Conservation (phyloP, 257 asterid species). For the Apocynum venetum region DNA sequence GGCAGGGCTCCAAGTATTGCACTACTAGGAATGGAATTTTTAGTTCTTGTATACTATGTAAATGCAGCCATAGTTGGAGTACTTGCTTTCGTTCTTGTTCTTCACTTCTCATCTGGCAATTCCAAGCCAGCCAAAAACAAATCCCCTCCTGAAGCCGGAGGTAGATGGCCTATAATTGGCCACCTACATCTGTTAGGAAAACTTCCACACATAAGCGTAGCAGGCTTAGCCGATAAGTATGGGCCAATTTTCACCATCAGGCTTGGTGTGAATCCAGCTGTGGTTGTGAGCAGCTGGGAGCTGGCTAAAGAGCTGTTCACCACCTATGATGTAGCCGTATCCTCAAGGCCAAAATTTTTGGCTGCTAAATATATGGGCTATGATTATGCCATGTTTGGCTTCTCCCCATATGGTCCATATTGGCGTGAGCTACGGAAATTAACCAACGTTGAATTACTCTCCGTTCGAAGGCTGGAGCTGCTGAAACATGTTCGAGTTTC, state of each 20-base stretch:
- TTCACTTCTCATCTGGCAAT: not conserved
- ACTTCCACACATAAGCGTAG: conserved; percentile 22
- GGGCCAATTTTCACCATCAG: conserved; percentile 29
- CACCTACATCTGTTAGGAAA: conserved; percentile 35
- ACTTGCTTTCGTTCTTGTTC: conserved; percentile 5
- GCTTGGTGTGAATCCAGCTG: conserved; percentile 14
- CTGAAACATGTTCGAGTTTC: conserved; percentile 21
- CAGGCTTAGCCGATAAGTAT: conserved; percentile 27
- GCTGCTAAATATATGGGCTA: conserved; percentile 20
- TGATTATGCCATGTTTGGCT: conserved; percentile 23
- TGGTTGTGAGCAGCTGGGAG: conserved; percentile 29
- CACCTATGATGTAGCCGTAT: conserved; percentile 15
- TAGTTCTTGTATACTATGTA: not conserved
- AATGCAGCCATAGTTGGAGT: not conserved
- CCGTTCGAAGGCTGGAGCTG: conserved; percentile 18
- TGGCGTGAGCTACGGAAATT: conserved; percentile 32
- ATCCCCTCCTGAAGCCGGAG: conserved; percentile 19
- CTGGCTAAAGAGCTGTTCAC: conserved; percentile 28
- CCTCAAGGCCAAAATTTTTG: conserved; percentile 20
- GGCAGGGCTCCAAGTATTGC: too few relatives aligned
- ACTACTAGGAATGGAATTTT: not conserved
- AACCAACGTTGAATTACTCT: conserved; percentile 17
- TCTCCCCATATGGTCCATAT: conserved; percentile 27
- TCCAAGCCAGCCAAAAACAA: not conserved
- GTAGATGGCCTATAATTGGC: conserved; percentile 33